Base-by-base conservation (phyloP, 2,329 filamentous ascomycete species). In the Diplodia mutila region DNA sequence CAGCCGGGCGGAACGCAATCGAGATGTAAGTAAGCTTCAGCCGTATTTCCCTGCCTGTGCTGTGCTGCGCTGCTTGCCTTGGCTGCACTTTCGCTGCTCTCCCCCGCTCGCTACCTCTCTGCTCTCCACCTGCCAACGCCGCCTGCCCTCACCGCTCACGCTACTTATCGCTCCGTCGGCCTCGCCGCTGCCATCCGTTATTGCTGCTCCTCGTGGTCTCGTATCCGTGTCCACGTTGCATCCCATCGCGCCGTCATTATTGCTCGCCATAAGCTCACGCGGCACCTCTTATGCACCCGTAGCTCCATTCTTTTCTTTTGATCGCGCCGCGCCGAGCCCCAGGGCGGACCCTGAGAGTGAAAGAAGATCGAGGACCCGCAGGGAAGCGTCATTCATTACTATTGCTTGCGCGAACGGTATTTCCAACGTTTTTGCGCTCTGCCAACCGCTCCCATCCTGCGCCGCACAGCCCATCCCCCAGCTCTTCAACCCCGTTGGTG, bases 181-280 rank as follows among this genome's bases (percentile, higher is more conserved):
- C 53, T 4, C n/a, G 12, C n/a, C 53, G 4, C n/a, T 14, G 11
- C 34, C 25, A 11, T 39, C 27, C 6, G 12, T 23, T n/a, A 14
- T 27, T 27, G 57, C 57, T 49, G 42, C 57, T 61, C 42, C 57
- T 61, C 57, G 42, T 61, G 57, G 57, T 51, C 57, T 61, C 57
- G 57, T 61, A 61, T 61, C 57, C 57, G 57, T 61, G 57, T 61
- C 42, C 42, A 61, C 57, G 57, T 49, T 61, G 57, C 57, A 61
- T 49, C 14, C 23, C 55, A 48, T 11, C 9, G 55, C 55, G 39
- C 37, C 55, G 55, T 23, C 39, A 29, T 39, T 8, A 34, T 61
- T 51, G 57, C 27, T 51, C 42, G 42, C 57, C 39, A 21, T 48
- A 29, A 29, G 57, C 57, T 61, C 57, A 61, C 57, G 57, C 46